Evolutionary conservation across 2,329 filamentous ascomycete genomes (phyloP).

Genomic region (Magnaporthiopsis rhizophila): DNA sequence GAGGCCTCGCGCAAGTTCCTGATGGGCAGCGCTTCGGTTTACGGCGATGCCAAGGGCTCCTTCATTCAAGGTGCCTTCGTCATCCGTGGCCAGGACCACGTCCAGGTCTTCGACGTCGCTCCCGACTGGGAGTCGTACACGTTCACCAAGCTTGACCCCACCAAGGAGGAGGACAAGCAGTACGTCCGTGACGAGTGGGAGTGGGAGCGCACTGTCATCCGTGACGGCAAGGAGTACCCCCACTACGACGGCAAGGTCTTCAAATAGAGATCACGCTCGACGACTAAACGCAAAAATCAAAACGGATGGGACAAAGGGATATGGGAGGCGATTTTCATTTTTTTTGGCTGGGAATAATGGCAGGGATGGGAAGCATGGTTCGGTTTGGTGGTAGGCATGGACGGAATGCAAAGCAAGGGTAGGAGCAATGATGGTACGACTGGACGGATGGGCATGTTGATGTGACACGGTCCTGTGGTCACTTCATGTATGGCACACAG

Average conservation of each 20-base stretch:
- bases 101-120: conserved; percentile 89
- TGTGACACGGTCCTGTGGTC: too few species aligned
- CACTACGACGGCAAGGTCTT: conserved; percentile 95
- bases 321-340: conserved; percentile 4
- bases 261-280: conserved; percentile 61
- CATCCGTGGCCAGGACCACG: conserved; percentile 81
- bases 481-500: background rate
- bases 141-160: conserved; percentile 93
- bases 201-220: conserved; percentile 77
- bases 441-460: too few species aligned
- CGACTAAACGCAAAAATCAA: conserved; percentile 6
- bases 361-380: conserved; percentile 5
- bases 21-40: conserved; percentile 86
- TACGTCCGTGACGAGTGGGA: conserved; percentile 83
- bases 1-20: conserved; percentile 97
- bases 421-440: too few species aligned
- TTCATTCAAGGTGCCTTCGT: conserved; percentile 91
- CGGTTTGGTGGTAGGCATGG: background rate
- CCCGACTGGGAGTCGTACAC: conserved; percentile 95
- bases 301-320: conserved; percentile 4
- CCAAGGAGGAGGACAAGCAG: conserved; percentile 74
- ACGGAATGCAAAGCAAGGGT: background rate
- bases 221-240: conserved; percentile 81
- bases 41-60: conserved; percentile 80
- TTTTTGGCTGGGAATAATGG: conserved; percentile 2